Base-by-base conservation (phyloP, 352 stramenopile genomes). In the Aphanomyces euteiches region DNA sequence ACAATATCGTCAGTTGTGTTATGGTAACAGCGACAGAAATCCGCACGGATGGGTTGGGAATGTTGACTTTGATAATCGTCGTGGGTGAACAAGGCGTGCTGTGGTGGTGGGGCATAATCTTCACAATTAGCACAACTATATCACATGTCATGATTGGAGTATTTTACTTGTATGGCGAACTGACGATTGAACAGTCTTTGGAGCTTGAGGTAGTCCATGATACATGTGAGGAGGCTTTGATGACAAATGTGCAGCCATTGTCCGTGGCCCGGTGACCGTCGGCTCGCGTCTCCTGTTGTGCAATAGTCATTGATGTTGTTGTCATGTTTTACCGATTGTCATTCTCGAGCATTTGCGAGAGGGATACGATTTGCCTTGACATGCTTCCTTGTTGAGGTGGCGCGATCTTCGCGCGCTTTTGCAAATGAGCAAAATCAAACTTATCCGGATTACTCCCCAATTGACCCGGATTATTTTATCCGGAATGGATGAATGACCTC, bases 301-400 rank as follows among this genome's bases (percentile, higher is more conserved):
- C 2, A 28, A 28, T 28, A 28, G 28, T 28, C 28, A 28, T 2
- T 12, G 50, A 19, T 8, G 50, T 58, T 3, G n/a, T 58, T 58
- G 37, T 19, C 8, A 19, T 10, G n/a, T 13, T 41, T 15, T 70
- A 70, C 64, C 64, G 59, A 21, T n/a, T 50, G 17, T 67, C 64
- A 50, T 60, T 47, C 64, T 63, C 64, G 5, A 70, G 64, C 64
- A 70, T 70, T 41, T 70, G 64, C 10, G 64, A 70, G 3, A 70
- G 64, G 17, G 64, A 70, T 12, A 70, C 64, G 39, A 60, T 28
- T 10, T 70, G 64, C 37, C 38, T 48, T 41, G 59, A 54, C 59
- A 67, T 67, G 28, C 28, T 28, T 28, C 40, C 28, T 34, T 15
- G 47, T 38, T 47, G 39, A 28, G 28, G 2, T 28, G 28, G 28